Evolutionary conservation across 2,329 filamentous ascomycete species (phyloP).

Genomic region (Fusarium sp.): DNA sequence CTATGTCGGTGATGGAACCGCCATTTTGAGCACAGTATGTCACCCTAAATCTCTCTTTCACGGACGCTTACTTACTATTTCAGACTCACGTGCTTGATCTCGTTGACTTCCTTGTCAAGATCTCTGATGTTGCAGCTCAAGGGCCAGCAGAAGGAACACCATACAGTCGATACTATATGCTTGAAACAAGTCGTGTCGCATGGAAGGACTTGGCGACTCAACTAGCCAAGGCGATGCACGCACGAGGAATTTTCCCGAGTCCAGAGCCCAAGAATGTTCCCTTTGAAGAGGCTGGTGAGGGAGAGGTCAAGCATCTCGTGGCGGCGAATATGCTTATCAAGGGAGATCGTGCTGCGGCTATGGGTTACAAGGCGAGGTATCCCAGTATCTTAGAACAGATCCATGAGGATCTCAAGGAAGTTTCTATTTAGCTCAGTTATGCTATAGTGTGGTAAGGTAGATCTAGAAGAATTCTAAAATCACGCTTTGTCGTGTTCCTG

Average conservation of each 20-base stretch:
- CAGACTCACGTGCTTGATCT: conserved; percentile 5
- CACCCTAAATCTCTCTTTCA: too few species aligned
- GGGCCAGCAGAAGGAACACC: background rate
- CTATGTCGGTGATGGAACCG: conserved; percentile 10
- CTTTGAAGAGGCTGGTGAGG: conserved; percentile 9
- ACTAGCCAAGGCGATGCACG: conserved; percentile 3
- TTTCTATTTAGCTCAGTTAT: background rate
- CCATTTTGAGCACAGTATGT: background rate
- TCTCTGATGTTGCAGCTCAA: background rate
- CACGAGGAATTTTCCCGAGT: background rate
- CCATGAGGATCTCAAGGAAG: conserved; percentile 10
- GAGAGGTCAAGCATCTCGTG: conserved; percentile 12
- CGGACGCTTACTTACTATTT: too few species aligned
- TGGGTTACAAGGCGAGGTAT: background rate
- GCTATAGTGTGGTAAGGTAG: too few species aligned
- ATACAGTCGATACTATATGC: conserved; percentile 16
- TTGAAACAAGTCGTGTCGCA: conserved; percentile 1
- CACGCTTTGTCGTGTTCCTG: background rate
- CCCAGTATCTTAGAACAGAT: conserved; percentile 1
- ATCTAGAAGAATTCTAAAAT: too few species aligned
- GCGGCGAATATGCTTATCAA: conserved; percentile 20
- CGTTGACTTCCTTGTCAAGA: background rate
- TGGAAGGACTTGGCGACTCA: conserved; percentile 16
- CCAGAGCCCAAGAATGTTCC: background rate
- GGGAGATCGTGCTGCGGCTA: conserved; percentile 7